A percentile compares a stretch with the other conserved stretches of the same genome.
Conservation (phyloP, 2,329 filamentous ascomycete species). For the Colletotrichum liaoningense region DNA sequence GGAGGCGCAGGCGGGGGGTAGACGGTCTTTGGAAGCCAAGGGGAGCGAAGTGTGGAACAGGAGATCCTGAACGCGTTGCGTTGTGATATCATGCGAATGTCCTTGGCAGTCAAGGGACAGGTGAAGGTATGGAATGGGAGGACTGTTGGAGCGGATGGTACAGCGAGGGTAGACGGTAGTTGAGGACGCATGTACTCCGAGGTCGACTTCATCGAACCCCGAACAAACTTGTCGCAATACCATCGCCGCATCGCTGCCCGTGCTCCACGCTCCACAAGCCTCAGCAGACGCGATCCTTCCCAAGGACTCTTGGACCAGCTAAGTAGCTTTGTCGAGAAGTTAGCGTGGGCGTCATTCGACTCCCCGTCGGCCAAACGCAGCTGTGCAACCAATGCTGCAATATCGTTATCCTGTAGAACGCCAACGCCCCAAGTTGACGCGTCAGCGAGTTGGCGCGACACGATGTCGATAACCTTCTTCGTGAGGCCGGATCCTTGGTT, state of each 20-base stretch:
- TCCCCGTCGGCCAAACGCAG: constrained; percentile 54
- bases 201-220: constrained; percentile 63
- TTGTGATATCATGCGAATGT: constrained; percentile 94
- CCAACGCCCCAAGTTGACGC: constrained; percentile 88
- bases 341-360: constrained; percentile 46
- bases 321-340: constrained; percentile 54
- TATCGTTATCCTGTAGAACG: constrained; percentile 66
- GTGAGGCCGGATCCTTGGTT: constrained; percentile 82
- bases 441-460: constrained; percentile 87
- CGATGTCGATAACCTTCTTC: constrained; percentile 89
- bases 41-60: constrained; percentile 84
- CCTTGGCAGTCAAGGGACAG: constrained; percentile 88
- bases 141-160: constrained; percentile 92
- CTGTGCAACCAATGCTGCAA: constrained; percentile 63
- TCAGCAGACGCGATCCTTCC: constrained; percentile 88
- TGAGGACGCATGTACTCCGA: constrained; percentile 77
- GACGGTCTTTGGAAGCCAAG: constrained; percentile 86
- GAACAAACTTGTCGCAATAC: constrained; percentile 86
- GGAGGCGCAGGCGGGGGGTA: constrained; percentile 89
- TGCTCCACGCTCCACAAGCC: constrained; percentile 87
- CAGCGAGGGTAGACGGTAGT: constrained; percentile 76
- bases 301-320: constrained; percentile 81
- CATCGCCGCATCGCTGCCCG: constrained; percentile 82
- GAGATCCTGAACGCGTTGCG: constrained; percentile 94
- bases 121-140: constrained; percentile 98